Conservation (phyloP, 1,139 yeast species). For the Kodamaea anthophila region DNA sequence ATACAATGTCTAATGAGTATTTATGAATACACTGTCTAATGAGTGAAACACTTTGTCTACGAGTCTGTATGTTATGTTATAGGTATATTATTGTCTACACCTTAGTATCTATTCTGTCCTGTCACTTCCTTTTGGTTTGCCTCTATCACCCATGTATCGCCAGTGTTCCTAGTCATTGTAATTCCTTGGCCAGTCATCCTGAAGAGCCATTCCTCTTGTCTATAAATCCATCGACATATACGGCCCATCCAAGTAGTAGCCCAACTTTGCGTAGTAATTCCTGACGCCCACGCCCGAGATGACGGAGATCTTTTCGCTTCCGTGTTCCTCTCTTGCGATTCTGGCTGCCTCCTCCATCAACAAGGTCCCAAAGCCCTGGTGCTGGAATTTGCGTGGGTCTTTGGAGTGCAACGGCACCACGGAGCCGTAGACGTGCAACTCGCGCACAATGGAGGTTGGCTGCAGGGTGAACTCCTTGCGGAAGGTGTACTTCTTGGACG, state of each 20-base stretch:
- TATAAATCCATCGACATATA: conserved; percentile 75
- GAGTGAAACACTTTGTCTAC: too few relatives aligned
- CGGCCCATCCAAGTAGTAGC: conserved; percentile 91
- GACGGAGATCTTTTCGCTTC: conserved; percentile 84
- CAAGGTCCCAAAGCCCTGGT: conserved; percentile 97
- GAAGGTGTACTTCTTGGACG: conserved; percentile 83
- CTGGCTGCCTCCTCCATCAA: conserved; percentile 98
- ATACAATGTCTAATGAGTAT: too few relatives aligned
- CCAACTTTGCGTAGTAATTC: conserved; percentile 87
- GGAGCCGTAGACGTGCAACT: conserved; percentile 93
- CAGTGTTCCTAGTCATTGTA: too few relatives aligned
- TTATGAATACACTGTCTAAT: too few relatives aligned
- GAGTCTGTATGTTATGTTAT: too few relatives aligned
- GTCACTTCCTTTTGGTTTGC: too few relatives aligned
- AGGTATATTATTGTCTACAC: too few relatives aligned
- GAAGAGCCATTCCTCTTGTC: too few relatives aligned
- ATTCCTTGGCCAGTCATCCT: too few relatives aligned
- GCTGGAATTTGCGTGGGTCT: conserved; percentile 97
- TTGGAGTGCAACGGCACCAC: conserved; percentile 97
- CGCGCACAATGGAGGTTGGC: conserved; percentile 90
- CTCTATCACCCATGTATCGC: too few relatives aligned
- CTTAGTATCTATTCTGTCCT: too few relatives aligned
- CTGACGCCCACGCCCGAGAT: conserved; percentile 98
- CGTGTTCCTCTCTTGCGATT: conserved; percentile 93
- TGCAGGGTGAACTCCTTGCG: conserved; percentile 82